Evolutionary conservation across 176 grass and related monocot species (phyloP), one percentile per base, ranked within the genome.

Genomic region (Avena sativa): DNA sequence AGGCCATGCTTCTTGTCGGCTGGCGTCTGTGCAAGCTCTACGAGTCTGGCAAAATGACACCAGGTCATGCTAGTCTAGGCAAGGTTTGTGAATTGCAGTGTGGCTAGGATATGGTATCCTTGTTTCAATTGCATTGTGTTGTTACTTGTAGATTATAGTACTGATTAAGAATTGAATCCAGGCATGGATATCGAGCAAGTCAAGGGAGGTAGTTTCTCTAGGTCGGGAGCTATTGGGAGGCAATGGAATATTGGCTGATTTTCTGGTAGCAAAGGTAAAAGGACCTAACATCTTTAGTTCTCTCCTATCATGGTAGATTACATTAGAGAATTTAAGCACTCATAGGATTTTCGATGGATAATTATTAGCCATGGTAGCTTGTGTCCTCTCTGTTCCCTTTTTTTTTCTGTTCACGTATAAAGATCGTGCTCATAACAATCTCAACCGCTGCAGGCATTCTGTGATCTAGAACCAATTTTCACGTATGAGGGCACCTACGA

Each of bases 161-260:
- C 13, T 85, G 52, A 72, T 49, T 28, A 43, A 48, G 1, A 25
- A 1, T 12, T 58, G 56, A 74, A 81, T 93, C 4, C 76, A 98
- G 96, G 96, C 96, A 38, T 98, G 91, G 93, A 98, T 61, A 2
- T 84, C 93, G 34, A 88, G 59, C 67, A 98, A 89, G 73, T 92
- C 96, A 51, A 90, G 93, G 86, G 93, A 98, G 75, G 93, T 91
- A 23, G 91, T 95, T 66, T 94, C 96, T 81, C 93, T 98, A 72
- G 96, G 90, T 2, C 86, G 96, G 71, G 96, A 98, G 80, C 89
- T 98, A 83, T 79, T 98, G 56, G 96, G 96, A 4, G 96, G 96
- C 63, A 98, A 98, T 71, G 96, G 96, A 71, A 95, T 98, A 74
- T 92, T 98, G 84, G 84, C 91, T 89, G 96, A 98, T 92, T 98